A percentile compares a stretch with the other conserved stretches of the same genome.
phyloP scores from a whole-genome alignment of 1,284 basidiomycete species.

The Neonothopanus nambi region DNA sequence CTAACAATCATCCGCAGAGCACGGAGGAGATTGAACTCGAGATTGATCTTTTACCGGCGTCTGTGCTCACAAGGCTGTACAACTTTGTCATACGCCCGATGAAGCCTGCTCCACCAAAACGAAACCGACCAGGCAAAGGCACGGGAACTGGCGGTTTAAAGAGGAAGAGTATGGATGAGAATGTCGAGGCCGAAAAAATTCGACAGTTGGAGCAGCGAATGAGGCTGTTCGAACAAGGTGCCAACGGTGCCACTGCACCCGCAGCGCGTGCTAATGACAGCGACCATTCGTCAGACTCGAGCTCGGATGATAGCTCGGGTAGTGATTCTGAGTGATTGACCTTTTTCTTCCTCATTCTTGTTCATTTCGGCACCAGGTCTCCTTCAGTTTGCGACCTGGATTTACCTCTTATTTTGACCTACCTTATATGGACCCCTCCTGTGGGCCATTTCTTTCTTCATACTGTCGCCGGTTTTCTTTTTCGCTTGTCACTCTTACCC shows the following conservation, averaged over 20 bases:
- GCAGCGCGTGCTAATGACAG: constrained; percentile 52
- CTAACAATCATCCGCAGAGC: constrained; percentile 52
- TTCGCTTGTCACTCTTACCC: constrained; percentile 14
- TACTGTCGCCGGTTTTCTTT: constrained; percentile 13
- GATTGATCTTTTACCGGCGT: constrained; percentile 84
- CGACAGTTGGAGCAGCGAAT: constrained; percentile 82
- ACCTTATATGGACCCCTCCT: constrained; percentile 10
- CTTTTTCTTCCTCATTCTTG: constrained; percentile 13
- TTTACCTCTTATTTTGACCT: not conserved
- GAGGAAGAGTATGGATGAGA: constrained; percentile 90
- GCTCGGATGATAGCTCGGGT: constrained; percentile 74
- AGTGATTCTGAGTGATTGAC: constrained; percentile 74
- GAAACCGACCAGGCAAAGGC: constrained; percentile 69
- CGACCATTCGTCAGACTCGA: constrained; percentile 76
- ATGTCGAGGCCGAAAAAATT: constrained; percentile 88
- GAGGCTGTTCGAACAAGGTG: constrained; percentile 67
- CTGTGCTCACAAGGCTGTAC: constrained; percentile 88
- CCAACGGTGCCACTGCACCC: constrained; percentile 36
- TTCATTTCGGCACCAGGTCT: too few relatives aligned
- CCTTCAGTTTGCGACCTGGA: too few relatives aligned
- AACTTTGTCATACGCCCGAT: constrained; percentile 87
- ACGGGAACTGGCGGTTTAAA: constrained; percentile 85
- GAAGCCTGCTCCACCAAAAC: constrained; percentile 59
- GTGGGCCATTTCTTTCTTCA: constrained; percentile 2
- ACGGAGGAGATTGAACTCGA: constrained; percentile 97